Evolutionary conservation across 306 rosid species (phyloP), one percentile per base, ranked within the genome.

Genomic region (Quercus variabilis): DNA sequence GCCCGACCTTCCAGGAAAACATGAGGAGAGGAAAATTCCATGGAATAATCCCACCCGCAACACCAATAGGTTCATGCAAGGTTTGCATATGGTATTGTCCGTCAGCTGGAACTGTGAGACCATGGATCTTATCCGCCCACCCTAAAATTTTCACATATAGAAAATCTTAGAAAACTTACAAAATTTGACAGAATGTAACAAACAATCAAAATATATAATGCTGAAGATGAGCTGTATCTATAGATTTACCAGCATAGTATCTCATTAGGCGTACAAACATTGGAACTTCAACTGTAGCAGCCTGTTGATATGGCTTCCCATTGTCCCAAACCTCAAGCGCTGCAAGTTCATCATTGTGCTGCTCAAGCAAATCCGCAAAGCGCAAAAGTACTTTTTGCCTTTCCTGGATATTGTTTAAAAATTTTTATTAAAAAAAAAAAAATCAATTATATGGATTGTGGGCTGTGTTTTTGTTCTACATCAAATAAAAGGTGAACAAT

Each of bases 91-190:
- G 91, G 87, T 78, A 54, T 17, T 84, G 80, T 6, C 98, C 97
- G 79, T 94, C 97, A 25, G 98, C 93, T 28, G 86, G 97, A 87
- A 86, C 83, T 1, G 97, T 92, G 33, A 94, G 89, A 58, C 98
- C 98, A 71, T 94, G 98, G 78, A 94, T 91, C 89, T 94, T 94
- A 83, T 94, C 97, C 56, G 93, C 94, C 97, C 94, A 94, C 68
- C 98, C 98, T 94, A 91, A 52, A 23, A 31, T 78, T 33, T 41
- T 65, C 76, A 55, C 25, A 56, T 60, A 74, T 1, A 57, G 60
- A 74, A 35, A 30, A 81, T 60, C 10, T 71, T 26, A 52, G 35
- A 28, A 71, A 25, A 28, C 31, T 3, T 62, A 49, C 35, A 35
- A 30, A 77, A 77, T 33, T 64, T 12, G 52, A 31, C 13, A n/a